Percentiles rank a stretch among this genome's conserved stretches.
phyloP scores from a whole-genome alignment of 331 rosid species.

The Cydonia oblonga region DNA sequence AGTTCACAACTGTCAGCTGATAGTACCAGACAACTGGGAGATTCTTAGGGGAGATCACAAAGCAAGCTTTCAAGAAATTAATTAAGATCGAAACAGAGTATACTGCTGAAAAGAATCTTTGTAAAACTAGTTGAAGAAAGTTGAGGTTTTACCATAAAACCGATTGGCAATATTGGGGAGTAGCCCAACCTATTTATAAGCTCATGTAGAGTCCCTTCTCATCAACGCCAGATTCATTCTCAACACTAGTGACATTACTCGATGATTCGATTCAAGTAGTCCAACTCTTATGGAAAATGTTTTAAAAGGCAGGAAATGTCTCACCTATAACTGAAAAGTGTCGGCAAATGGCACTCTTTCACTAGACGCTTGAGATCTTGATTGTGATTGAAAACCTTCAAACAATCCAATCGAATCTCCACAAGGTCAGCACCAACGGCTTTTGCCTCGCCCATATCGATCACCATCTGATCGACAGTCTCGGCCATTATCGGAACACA shows the following conservation, averaged over 20 bases:
- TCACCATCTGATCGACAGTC: constrained; percentile 36
- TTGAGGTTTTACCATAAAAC: no score
- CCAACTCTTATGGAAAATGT: neutral
- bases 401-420: constrained; percentile 65
- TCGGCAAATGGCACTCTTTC: constrained; percentile 40
- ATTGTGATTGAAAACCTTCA: constrained; percentile 36
- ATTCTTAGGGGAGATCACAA: neutral
- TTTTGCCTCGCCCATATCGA: constrained; percentile 39
- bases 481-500: constrained; percentile 70
- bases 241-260: neutral
- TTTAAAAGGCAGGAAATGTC: neutral
- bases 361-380: constrained; percentile 43
- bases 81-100: neutral
- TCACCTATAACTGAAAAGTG: constrained; percentile 68
- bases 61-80: neutral
- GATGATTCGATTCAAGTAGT: neutral
- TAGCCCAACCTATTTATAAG: no score
- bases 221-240: no score
- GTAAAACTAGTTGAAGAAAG: neutral
- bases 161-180: no score
- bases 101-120: neutral
- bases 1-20: neutral
- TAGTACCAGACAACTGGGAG: neutral
- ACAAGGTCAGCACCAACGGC: constrained; percentile 64
- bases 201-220: no score